Evolutionary conservation across 225 moss, liverwort and hornwort species (phyloP), one percentile per base, ranked within the genome.

Genomic region (Polytrichum commune): DNA sequence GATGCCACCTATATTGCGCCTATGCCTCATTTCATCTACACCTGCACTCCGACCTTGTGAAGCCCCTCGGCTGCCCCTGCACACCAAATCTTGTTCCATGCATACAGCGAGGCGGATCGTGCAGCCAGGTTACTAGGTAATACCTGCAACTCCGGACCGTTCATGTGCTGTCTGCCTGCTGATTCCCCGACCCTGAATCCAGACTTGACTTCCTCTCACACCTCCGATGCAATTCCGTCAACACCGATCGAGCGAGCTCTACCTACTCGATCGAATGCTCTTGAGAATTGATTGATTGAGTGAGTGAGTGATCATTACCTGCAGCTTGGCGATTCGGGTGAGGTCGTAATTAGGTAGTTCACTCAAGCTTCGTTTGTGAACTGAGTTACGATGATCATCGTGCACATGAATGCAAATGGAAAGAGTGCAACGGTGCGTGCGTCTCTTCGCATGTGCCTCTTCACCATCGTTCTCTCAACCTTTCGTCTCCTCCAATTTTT

Each of bases 21-120:
- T 35, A 38, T 26, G 69, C 79, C 76, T 86, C 86, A 86, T 86
- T 74, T 79, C 81, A 85, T 76, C 81, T 82, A 68, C 73, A 74
- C 64, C 62, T 64, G 25, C 25, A 56, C 57, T 67, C 57, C 56
- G 57, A 55, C 27, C 60, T 72, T 72, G 23, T 55, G 73, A 60
- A 75, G 75, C 72, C 74, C 54, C 54, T 67, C 67, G 60, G 19
- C 53, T 24, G 27, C 27, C 46, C 46, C 46, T 27, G 70, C 67
- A 19, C 68, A 56, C 75, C 66, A 68, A 76, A 57, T 70, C 70
- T 65, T 69, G 70, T 73, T 62, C 64, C 65, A 72, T 55, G 62
- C 68, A 78, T 28, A 58, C 67, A 73, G 24, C 55, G 27, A 69
- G 53, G 6, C 33, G 7, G 29, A 65, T 24, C 20, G 29, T 65